phyloP scores from a whole-genome alignment of 768 basidiomycete species.

The Auricularia auricula-judae region DNA sequence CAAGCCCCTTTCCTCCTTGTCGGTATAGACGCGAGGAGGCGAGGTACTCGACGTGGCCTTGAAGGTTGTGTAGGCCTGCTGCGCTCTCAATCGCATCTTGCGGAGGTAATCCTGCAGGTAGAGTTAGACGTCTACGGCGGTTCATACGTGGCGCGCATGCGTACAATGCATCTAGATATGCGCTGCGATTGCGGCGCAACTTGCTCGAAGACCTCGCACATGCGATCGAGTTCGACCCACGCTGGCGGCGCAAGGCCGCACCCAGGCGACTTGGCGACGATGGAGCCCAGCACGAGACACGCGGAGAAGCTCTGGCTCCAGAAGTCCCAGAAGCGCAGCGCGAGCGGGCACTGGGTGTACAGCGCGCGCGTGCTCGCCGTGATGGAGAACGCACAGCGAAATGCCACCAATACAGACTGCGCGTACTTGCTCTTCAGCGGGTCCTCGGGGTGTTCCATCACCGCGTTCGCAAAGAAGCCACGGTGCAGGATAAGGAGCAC shows the following conservation, averaged over 20 bases:
- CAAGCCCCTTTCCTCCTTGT: too few relatives aligned
- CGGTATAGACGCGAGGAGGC: too few relatives aligned
- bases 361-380: conserved; percentile 36
- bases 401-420: conserved; percentile 57
- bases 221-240: conserved; percentile 49
- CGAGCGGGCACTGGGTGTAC: conserved; percentile 42
- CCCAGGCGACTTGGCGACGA: conserved; percentile 64
- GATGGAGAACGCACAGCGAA: conserved; percentile 53
- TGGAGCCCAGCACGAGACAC: conserved; percentile 61
- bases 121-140: too few relatives aligned
- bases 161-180: background rate
- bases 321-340: conserved; percentile 57
- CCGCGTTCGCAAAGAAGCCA: conserved; percentile 65
- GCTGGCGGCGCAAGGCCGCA: conserved; percentile 66
- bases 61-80: too few relatives aligned
- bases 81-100: too few relatives aligned
- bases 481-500: conserved; percentile 67
- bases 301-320: conserved; percentile 68
- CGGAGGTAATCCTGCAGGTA: too few relatives aligned
- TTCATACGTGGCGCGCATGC: background rate
- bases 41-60: too few relatives aligned
- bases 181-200: conserved; percentile 32
- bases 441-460: conserved; percentile 50
- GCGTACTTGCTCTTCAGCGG: conserved; percentile 61
- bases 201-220: conserved; percentile 51